Evolutionary conservation across 1,284 basidiomycete species (phyloP).

Genomic region (Cystobasidium slooffiae): DNA sequence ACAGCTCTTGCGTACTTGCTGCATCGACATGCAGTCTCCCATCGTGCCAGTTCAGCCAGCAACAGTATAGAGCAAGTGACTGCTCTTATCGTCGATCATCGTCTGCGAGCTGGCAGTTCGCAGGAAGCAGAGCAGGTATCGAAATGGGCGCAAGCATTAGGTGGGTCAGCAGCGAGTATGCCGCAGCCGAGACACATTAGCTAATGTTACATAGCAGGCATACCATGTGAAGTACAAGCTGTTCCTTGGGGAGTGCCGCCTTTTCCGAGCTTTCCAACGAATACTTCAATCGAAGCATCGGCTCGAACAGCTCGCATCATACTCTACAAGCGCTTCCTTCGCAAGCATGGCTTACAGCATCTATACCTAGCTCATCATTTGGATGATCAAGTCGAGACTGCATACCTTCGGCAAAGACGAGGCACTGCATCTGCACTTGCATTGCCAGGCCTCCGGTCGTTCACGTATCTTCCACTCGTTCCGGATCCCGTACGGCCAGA

Average conservation of each 20-base stretch:
- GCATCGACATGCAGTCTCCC: neutral
- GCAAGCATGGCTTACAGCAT: neutral
- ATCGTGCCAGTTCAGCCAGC: neutral
- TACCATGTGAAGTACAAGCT: conserved; percentile 1
- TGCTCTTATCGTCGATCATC: conserved; percentile 22
- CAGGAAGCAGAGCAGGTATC: conserved; percentile 11
- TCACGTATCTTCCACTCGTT: neutral
- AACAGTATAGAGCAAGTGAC: neutral
- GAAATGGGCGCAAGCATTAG: neutral
- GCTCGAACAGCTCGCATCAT: conserved; percentile 22
- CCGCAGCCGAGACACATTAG: neutral
- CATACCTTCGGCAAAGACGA: conserved; percentile 3
- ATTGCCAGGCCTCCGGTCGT: conserved; percentile 3
- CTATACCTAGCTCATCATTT: conserved; percentile 27
- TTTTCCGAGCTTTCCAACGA: conserved; percentile 12
- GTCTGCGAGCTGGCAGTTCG: conserved; percentile 10
- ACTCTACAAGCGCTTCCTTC: conserved; percentile 15
- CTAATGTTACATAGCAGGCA: neutral
- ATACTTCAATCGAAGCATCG: conserved; percentile 4
- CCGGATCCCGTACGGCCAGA: neutral
- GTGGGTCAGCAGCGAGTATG: neutral
- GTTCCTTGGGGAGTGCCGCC: conserved; percentile 9
- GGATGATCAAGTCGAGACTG: conserved; percentile 21
- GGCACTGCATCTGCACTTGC: conserved; percentile 9
- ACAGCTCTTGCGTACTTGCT: conserved; percentile 21